A percentile compares a stretch with the other conserved stretches of the same genome.
These are phyloP conservation scores for Euptelea pleiosperma DNA, from an alignment of 164 flowering plant genomes.

Conservation along the genomic window DNA sequence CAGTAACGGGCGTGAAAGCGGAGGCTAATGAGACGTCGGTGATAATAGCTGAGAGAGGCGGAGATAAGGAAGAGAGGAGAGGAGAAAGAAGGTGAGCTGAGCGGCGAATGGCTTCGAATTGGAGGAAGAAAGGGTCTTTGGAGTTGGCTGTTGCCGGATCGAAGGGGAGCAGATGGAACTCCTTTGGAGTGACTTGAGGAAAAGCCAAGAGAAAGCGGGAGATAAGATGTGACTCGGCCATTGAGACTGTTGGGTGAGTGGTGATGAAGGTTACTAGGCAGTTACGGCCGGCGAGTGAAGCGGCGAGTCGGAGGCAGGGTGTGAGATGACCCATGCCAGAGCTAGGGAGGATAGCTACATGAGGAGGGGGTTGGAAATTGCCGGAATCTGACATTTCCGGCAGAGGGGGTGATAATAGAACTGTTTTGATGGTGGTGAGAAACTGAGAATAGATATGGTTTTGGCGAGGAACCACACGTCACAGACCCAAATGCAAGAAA, in stretches of 20 bases:
- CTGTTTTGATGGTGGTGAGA: too few species aligned
- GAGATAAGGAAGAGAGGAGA: constrained; percentile 27
- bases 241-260: constrained; percentile 21
- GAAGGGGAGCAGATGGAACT: constrained; percentile 23
- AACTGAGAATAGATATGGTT: too few species aligned
- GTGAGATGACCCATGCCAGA: constrained; percentile 44
- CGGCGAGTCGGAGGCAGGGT: constrained; percentile 24
- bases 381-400: constrained; percentile 10
- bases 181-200: constrained; percentile 17
- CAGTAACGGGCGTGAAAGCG: constrained; percentile 9
- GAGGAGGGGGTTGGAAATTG: constrained; percentile 12
- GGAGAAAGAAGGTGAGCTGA: constrained; percentile 33
- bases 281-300: constrained; percentile 12
- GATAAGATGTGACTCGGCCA: constrained; percentile 11
- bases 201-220: constrained; percentile 18
- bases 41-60: constrained; percentile 27
- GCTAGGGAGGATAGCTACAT: constrained; percentile 32
- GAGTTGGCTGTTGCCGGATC: constrained; percentile 10
- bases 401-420: too few species aligned
- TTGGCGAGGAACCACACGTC: too few species aligned
- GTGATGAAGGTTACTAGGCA: constrained; percentile 19
- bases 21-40: constrained; percentile 18
- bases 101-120: constrained; percentile 31
- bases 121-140: constrained; percentile 43
- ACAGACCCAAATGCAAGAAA: too few species aligned